Evolutionary conservation across 805 yeast genomes (phyloP).

Genomic region (Monosporozyma yasuniensis): DNA sequence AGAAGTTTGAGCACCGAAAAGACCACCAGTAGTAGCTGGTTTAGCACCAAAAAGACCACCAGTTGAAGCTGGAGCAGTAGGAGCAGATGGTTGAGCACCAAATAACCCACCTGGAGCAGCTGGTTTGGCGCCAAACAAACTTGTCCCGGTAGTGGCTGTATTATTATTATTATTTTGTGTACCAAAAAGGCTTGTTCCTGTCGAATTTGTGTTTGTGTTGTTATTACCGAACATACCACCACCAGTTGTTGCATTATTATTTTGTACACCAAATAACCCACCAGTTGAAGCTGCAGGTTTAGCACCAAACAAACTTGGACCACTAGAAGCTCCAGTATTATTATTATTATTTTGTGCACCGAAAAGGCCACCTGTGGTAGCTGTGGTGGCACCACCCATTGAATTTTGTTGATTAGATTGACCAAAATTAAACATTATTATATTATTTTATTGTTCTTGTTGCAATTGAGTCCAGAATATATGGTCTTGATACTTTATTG

Average conservation of each 20-base stretch:
- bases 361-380: conserved; percentile 7
- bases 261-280: conserved; percentile 12
- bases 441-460: neutral
- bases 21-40: conserved; percentile 2
- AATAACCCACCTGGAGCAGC: neutral
- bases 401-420: neutral
- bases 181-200: too few species aligned
- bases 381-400: neutral
- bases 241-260: neutral
- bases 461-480: neutral
- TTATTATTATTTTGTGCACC: conserved; percentile 9
- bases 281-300: conserved; percentile 1
- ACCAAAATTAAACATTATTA: conserved; percentile 3
- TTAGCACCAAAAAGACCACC: conserved; percentile 29
- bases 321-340: neutral
- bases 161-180: too few species aligned
- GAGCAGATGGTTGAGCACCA: neutral
- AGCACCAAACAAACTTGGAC: conserved; percentile 5
- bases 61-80: neutral
- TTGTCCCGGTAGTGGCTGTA: too few species aligned
- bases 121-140: conserved; percentile 3
- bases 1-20: conserved; percentile 12
- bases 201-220: neutral
- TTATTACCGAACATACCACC: conserved; percentile 5
- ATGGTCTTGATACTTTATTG: neutral